These are phyloP conservation scores for Metarhizium guizhouense DNA, from an alignment of 2,329 filamentous ascomycete species.

Conservation along the genomic window DNA sequence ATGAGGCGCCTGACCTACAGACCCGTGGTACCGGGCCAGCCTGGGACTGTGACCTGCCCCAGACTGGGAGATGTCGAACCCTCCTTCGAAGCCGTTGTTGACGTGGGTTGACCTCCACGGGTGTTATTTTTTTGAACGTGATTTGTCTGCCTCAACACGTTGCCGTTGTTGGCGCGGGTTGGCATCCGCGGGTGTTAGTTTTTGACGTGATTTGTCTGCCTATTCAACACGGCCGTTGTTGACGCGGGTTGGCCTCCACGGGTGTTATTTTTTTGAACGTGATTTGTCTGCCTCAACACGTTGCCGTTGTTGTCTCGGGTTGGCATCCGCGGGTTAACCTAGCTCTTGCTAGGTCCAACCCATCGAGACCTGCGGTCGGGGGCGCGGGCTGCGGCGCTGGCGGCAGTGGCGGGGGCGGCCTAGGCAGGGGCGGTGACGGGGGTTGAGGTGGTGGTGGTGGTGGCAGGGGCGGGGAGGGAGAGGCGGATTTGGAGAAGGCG, in stretches of 20 bases:
- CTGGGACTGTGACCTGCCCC: constrained; percentile 4
- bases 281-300: background rate
- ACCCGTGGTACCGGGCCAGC: constrained; percentile 3
- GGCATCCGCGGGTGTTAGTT: background rate
- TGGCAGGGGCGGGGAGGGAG: too few relatives aligned
- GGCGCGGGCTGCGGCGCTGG: too few relatives aligned
- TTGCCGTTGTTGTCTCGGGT: too few relatives aligned
- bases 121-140: background rate
- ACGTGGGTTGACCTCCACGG: background rate
- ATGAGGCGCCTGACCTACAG: constrained; percentile 4
- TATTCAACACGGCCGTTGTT: too few relatives aligned
- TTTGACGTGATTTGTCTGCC: background rate
- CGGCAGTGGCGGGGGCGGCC: background rate
- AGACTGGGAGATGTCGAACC: constrained; percentile 1
- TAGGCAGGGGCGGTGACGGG: background rate
- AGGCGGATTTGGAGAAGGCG: too few relatives aligned
- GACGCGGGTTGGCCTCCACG: background rate
- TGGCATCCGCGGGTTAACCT: background rate
- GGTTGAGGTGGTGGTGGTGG: too few relatives aligned
- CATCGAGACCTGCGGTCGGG: too few relatives aligned
- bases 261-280: background rate
- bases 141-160: background rate
- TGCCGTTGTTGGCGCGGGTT: too few relatives aligned
- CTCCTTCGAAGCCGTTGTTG: background rate
- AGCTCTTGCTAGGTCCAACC: too few relatives aligned